Conservation (phyloP, 768 basidiomycete genomes). For the Termitomyces sp. region DNA sequence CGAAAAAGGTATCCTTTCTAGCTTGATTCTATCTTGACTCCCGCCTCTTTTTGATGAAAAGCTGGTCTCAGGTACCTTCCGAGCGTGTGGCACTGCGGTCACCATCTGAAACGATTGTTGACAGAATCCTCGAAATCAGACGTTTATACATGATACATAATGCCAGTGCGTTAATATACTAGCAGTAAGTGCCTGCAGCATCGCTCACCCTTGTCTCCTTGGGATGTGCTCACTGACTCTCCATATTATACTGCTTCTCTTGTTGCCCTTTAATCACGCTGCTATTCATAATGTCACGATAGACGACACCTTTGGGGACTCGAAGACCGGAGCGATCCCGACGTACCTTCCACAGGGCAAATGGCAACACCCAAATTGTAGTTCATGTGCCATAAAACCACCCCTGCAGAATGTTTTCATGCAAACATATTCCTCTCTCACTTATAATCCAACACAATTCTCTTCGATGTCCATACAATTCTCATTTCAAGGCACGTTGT, state of each 20-base stretch:
- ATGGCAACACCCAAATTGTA: conserved; percentile 15
- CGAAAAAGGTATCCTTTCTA: neutral
- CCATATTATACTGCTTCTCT: neutral
- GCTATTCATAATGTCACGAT: conserved; percentile 13
- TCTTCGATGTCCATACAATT: conserved; percentile 7
- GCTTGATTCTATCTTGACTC: neutral
- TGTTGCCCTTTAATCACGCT: neutral
- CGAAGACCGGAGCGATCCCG: conserved; percentile 10
- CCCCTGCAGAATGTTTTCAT: conserved; percentile 3
- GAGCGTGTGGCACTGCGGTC: neutral
- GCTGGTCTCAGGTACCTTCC: neutral
- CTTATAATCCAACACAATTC: conserved; percentile 7
- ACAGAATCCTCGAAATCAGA: neutral
- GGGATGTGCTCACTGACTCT: neutral
- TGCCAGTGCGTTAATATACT: neutral
- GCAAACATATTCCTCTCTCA: conserved; percentile 16
- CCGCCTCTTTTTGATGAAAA: neutral
- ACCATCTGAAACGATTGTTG: neutral
- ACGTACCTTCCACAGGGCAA: conserved; percentile 10
- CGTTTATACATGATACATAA: neutral
- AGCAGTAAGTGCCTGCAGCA: no score
- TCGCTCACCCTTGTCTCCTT: neutral
- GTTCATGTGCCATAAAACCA: conserved; percentile 11
- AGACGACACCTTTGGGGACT: neutral
- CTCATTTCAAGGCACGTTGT: no score